These are phyloP conservation scores for Colletotrichum sp. DNA, from an alignment of 2,329 filamentous ascomycete genomes.

Conservation along the genomic window DNA sequence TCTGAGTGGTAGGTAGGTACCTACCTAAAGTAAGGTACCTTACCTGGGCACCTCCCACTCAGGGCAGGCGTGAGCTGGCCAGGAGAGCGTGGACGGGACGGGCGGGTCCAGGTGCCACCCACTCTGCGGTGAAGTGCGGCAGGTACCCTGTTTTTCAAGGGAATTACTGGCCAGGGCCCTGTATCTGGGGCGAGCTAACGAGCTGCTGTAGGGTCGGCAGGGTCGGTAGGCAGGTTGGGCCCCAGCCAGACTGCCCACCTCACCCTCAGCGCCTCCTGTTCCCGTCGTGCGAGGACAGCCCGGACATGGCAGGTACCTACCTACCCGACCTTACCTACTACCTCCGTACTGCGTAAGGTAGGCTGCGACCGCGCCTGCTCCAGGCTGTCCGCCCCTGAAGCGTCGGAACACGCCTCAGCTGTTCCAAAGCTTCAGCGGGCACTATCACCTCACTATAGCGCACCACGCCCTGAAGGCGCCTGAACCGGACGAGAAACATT, in stretches of 20 bases:
- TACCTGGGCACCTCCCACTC: neutral
- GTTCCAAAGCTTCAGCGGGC: neutral
- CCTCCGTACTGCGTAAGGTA: neutral
- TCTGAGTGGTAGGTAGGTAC: neutral
- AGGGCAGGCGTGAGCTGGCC: neutral
- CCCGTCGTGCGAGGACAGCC: neutral
- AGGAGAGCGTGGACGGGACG: conserved; percentile 8
- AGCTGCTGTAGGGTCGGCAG: conserved; percentile 1
- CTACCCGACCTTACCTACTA: neutral
- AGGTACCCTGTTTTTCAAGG: neutral
- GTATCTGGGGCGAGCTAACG: conserved; percentile 14
- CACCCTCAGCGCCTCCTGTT: neutral
- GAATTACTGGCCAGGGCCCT: conserved; percentile 8
- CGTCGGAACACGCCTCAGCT: neutral
- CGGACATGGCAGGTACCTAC: neutral
- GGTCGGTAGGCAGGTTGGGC: neutral
- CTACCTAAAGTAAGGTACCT: neutral
- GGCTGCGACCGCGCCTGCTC: neutral
- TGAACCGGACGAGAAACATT: neutral
- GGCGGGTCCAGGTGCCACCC: conserved; percentile 16
- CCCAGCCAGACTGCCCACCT: neutral
- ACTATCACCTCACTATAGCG: neutral
- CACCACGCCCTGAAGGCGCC: neutral
- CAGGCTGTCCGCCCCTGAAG: neutral
- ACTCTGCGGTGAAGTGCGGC: conserved; percentile 13